Evolutionary conservation across 2,329 filamentous ascomycete species (phyloP), one percentile per base, ranked within the genome.

Genomic region (Colletotrichum karsti): DNA sequence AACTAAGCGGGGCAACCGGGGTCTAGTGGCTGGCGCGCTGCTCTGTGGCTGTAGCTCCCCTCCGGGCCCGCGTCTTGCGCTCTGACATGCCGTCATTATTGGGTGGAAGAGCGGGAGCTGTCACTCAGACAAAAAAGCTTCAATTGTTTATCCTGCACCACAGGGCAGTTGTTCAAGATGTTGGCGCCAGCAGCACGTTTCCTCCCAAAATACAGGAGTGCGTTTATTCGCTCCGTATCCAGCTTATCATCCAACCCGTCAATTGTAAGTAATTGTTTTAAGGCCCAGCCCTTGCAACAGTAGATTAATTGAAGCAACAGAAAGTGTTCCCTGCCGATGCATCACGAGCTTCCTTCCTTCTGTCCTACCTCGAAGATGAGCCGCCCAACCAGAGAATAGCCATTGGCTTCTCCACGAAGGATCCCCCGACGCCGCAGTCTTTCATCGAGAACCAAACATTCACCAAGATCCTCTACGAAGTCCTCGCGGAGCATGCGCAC

Each of bases 361-460:
- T 92, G 30, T 87, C 87, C 44, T 87, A 88, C 70, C 87, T 92
- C 65, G 83, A 88, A 39, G 86, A 84, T 41, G 77, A 82, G 13
- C 88, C 89, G 2, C 89, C 90, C 0, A 85, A 80, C 4, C 75
- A 80, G 6, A 75, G 77, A 28, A 79, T 92, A 20, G 84, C 89
- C 13, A 87, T 92, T 67, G 90, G 90, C 54, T 87, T 83, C 2
- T 87, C 88, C 0, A 87, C 85, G 6, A 73, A 79, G 15, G 69
- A 91, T n/a, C 89, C 89, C 2, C 90, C 90, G 1, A 90, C 88
- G 0, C 88, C 90, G 4, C 78, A 81, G 41, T 85, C 87, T 22
- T 90, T 92, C 73, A 80, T 76, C 22, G 85, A 88, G 73, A 92
- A 92, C 74, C 83, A 79, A 9, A 77, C 79, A 22, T 92, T 92